Evolutionary conservation across 1,284 basidiomycete species (phyloP), one percentile per base, ranked within the genome.

Genomic region (Puccinia novopanici): DNA sequence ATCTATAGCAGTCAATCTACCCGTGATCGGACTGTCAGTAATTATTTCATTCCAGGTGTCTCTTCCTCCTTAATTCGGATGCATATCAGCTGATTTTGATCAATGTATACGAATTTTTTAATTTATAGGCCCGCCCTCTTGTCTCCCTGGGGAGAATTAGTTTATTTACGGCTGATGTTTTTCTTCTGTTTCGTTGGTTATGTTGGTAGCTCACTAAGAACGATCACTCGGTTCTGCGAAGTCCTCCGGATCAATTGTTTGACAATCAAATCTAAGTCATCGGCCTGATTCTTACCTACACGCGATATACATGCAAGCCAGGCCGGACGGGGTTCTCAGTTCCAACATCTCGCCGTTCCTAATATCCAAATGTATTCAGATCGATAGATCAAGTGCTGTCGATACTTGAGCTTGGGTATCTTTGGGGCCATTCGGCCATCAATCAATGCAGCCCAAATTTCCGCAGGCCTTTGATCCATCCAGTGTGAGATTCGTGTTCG

Each of bases 221-320:
- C 68, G 13, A 79, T 79, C 48, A 48, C 72, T 54, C 67, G 65
- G 67, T 79, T 79, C 45, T 79, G 76, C 55, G 40, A 71, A 48
- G 68, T 70, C 9, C 68, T 79, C 40, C 54, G 48, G 22, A 79
- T 79, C 59, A 71, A 79, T 55, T 79, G 76, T 63, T 52, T 79
- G 40, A 79, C 67, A 10, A 79, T 79, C 50, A 71, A 12, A 71
- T 40, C 48, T 34, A 40, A 19, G 48, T 45, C 48, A 71, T 12
- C 50, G 15, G 42, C 48, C 30, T 71, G 27, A 12, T 30, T 5
- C 22, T 17, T 2, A 42, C 42, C 10, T 27, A 54, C 30, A 15
- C 30, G 54, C 13, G 24, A 34, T 3, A 71, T 50, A 9, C 50
- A 71, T 54, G 13, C 24, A 54, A 34, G 8, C 42, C 17, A 27